These are phyloP conservation scores for Aspergillus proliferans DNA, from an alignment of 2,329 filamentous ascomycete genomes.

Conservation along the genomic window DNA sequence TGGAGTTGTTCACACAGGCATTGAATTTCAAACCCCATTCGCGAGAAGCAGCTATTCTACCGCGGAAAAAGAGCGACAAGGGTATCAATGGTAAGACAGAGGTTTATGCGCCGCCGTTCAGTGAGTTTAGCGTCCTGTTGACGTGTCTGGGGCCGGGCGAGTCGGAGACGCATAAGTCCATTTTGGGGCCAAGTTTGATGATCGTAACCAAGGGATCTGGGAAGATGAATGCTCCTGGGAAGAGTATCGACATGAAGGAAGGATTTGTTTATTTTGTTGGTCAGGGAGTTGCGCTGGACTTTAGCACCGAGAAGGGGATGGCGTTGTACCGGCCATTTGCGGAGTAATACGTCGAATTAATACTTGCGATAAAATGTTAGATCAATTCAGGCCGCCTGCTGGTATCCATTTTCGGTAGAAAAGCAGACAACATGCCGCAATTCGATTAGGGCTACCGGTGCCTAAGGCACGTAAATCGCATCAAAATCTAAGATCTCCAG, in stretches of 20 bases:
- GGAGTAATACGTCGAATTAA: constrained; percentile 17
- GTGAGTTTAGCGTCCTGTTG: constrained; percentile 64
- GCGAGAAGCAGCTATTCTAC: constrained; percentile 51
- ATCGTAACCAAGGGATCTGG: constrained; percentile 58
- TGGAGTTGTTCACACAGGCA: constrained; percentile 57
- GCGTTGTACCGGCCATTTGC: constrained; percentile 45
- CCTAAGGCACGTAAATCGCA: too few relatives aligned
- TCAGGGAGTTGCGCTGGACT: constrained; percentile 47
- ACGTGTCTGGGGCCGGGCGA: constrained; percentile 53
- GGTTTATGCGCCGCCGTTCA: constrained; percentile 60
- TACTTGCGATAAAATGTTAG: not conserved
- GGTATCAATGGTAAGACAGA: constrained; percentile 56
- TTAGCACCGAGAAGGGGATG: constrained; percentile 39
- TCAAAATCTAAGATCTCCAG: too few relatives aligned
- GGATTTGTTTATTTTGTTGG: constrained; percentile 64
- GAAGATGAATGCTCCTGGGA: constrained; percentile 50
- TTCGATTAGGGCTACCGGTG: too few relatives aligned
- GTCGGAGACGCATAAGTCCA: constrained; percentile 50
- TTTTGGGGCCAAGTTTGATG: constrained; percentile 58
- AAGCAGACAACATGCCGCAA: too few relatives aligned
- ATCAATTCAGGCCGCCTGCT: too few relatives aligned
- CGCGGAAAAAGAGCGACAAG: constrained; percentile 43
- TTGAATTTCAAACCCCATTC: constrained; percentile 60
- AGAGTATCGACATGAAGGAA: constrained; percentile 50
- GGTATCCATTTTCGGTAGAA: too few relatives aligned